phyloP scores from a whole-genome alignment of 305 asterid genomes.

The Rubia tinctorum region DNA sequence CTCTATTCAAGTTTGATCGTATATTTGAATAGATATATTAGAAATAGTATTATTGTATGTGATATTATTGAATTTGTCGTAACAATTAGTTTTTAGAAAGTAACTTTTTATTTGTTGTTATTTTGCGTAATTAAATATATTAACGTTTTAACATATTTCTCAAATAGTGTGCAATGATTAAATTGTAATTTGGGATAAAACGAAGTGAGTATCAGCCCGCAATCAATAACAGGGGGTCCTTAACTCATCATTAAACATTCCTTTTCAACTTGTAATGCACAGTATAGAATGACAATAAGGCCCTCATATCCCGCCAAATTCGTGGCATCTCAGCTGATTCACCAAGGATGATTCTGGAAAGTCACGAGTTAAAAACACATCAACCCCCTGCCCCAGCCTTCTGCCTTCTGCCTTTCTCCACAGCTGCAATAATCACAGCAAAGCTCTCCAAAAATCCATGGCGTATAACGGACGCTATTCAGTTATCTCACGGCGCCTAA shows the following conservation, averaged over 20 bases:
- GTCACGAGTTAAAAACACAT: background rate
- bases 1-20: too few species aligned
- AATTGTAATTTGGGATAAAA: too few species aligned
- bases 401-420: background rate
- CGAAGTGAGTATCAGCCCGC: background rate
- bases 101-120: too few species aligned
- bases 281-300: background rate
- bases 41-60: too few species aligned
- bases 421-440: background rate
- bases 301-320: conserved; percentile 12
- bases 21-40: too few species aligned
- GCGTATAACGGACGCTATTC: background rate
- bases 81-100: too few species aligned
- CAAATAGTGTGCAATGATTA: too few species aligned
- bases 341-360: conserved; percentile 5
- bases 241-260: background rate
- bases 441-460: background rate
- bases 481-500: background rate
- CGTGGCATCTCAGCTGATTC: background rate
- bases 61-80: too few species aligned
- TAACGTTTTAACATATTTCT: too few species aligned
- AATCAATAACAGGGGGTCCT: background rate
- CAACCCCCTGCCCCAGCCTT: background rate
- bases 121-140: too few species aligned
- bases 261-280: background rate